Conservation (phyloP, 2,329 filamentous ascomycete genomes). For the Neopestalotiopsis rosae region DNA sequence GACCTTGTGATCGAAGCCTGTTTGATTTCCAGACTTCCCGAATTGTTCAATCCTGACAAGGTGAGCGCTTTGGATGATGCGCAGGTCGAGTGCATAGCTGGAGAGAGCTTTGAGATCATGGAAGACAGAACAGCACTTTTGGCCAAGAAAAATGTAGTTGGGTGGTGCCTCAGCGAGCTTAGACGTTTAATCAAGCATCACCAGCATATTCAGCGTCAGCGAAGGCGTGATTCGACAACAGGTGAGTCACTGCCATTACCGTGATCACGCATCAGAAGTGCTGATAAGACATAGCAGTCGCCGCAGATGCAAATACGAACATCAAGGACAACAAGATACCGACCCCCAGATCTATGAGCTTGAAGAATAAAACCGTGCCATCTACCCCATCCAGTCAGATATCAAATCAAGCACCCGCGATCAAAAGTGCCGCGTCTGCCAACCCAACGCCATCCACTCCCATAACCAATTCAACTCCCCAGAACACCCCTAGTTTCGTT, state of each 20-base stretch:
- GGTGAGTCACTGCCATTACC: no score
- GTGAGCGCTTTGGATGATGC: constrained; percentile 26
- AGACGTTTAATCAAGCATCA: constrained; percentile 13
- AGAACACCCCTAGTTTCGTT: no score
- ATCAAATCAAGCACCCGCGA: no score
- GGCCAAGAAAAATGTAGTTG: constrained; percentile 30
- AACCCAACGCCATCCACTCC: no score
- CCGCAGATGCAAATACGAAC: no score
- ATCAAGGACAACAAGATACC: no score
- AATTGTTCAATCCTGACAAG: constrained; percentile 28
- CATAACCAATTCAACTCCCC: no score
- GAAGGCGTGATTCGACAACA: not conserved
- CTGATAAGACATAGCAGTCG: no score
- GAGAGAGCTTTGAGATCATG: constrained; percentile 25
- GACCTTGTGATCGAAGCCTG: constrained; percentile 31
- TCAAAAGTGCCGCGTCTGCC: no score
- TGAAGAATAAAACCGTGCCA: not conserved
- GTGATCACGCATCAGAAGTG: no score
- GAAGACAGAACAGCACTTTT: constrained; percentile 25
- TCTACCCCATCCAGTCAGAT: no score
- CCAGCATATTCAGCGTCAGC: not conserved
- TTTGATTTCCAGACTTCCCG: constrained; percentile 27
- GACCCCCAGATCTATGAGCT: not conserved
- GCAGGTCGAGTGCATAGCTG: constrained; percentile 25
- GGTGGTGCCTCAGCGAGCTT: constrained; percentile 3